Evolutionary conservation across 164 flowering plant species (phyloP).

Genomic region (Magnolia sinica): DNA sequence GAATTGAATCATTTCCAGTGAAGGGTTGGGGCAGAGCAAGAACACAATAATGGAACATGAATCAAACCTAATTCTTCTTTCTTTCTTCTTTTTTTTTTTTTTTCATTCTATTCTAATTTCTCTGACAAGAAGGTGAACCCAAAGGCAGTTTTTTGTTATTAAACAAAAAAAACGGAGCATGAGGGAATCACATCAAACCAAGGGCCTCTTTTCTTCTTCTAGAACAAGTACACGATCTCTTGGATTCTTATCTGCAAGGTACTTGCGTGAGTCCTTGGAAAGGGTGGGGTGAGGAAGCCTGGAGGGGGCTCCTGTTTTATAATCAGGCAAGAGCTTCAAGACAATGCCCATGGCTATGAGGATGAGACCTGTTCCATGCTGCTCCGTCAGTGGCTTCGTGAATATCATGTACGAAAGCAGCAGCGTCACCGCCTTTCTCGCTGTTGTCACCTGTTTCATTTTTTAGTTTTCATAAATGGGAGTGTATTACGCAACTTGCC

Average conservation of each 20-base stretch:
- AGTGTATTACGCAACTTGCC: not conserved
- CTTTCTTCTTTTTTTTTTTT: too few species aligned
- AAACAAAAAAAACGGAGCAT: not conserved
- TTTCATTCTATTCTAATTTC: too few species aligned
- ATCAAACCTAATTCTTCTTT: too few species aligned
- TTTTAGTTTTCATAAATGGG: too few species aligned
- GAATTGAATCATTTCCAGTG: too few species aligned
- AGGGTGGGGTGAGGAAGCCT: not conserved
- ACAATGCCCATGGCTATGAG: constrained; percentile 82
- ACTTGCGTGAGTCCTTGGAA: not conserved
- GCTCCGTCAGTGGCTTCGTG: constrained; percentile 91
- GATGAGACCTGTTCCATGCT: constrained; percentile 81
- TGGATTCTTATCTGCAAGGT: not conserved
- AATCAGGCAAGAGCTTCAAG: constrained; percentile 74
- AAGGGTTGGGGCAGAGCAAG: too few species aligned
- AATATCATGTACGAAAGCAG: constrained; percentile 82
- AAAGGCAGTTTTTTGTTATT: too few species aligned
- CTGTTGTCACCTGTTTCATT: constrained; percentile 66
- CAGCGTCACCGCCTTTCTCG: constrained; percentile 87
- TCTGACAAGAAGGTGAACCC: too few species aligned
- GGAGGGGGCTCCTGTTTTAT: constrained; percentile 17
- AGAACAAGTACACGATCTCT: not conserved
- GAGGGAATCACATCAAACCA: not conserved
- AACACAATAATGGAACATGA: too few species aligned
- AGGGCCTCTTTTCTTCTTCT: not conserved